Percentiles rank a stretch among this genome's conserved stretches.
Evolutionary conservation across 2,329 filamentous ascomycete species (phyloP).

Genomic region (Emericellopsis atlantica): DNA sequence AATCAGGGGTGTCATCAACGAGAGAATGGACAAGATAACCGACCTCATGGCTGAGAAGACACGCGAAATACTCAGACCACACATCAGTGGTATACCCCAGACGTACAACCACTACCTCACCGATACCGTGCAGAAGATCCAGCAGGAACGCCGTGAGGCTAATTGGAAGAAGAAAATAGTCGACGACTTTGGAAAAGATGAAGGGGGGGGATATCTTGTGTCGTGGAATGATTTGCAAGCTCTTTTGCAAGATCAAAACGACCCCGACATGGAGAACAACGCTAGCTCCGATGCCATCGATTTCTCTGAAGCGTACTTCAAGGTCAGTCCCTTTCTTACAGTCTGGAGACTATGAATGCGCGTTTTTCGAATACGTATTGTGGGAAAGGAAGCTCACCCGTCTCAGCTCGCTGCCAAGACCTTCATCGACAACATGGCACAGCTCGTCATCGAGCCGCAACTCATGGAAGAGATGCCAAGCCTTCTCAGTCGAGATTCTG

Average conservation of each 20-base stretch:
- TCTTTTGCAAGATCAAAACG: not conserved
- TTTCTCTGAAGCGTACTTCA: conserved; percentile 23
- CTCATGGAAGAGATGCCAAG: too few species aligned
- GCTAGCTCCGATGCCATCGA: conserved; percentile 17
- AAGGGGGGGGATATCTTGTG: not conserved
- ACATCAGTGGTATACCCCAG: conserved; percentile 30
- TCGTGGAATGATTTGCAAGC: too few species aligned
- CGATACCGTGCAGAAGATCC: conserved; percentile 18
- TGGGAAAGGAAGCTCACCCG: too few species aligned
- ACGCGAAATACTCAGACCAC: conserved; percentile 26
- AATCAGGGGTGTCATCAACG: conserved; percentile 8
- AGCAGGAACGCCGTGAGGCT: not conserved
- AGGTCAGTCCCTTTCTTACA: conserved; percentile 5
- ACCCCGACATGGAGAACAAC: conserved; percentile 17
- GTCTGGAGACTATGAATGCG: too few species aligned
- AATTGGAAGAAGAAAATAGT: not conserved
- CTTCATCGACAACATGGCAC: too few species aligned
- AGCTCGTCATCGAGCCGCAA: too few species aligned
- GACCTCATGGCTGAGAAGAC: conserved; percentile 24
- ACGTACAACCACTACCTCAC: conserved; percentile 38
- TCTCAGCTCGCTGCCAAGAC: too few species aligned
- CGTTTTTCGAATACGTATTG: too few species aligned
- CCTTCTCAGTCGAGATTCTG: too few species aligned
- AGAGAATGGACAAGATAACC: conserved; percentile 15
- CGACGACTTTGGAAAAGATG: not conserved